phyloP scores from a whole-genome alignment of 495 filamentous ascomycete genomes.

The Podospora fimiseda region DNA sequence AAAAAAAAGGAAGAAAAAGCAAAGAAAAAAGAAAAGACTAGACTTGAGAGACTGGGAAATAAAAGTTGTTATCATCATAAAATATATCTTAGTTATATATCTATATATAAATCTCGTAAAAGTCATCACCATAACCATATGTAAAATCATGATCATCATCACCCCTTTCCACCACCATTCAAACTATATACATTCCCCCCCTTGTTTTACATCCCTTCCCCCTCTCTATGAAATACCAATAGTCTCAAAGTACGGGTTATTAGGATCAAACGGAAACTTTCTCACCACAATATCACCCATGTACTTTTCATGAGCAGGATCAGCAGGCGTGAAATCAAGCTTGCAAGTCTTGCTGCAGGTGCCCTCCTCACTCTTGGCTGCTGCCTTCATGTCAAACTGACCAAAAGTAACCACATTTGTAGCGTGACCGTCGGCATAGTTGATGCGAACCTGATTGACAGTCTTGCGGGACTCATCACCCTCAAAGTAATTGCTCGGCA shows the following conservation, averaged over 20 bases:
- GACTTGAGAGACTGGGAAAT: slow-evolving; percentile 46
- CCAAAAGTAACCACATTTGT: slow-evolving; percentile 35
- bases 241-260: slow-evolving; percentile 29
- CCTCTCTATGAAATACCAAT: no score
- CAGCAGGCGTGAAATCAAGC: slow-evolving; percentile 19
- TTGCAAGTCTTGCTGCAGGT: slow-evolving; percentile 15
- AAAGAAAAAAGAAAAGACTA: slow-evolving; percentile 29
- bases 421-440: slow-evolving; percentile 32
- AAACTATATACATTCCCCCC: no score
- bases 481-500: slow-evolving; percentile 38
- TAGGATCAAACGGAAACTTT: slow-evolving; percentile 42
- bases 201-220: no score
- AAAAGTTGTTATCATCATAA: slow-evolving; percentile 40
- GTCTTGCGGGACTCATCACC: slow-evolving; percentile 19
- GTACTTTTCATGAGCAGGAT: slow-evolving; percentile 29
- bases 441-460: slow-evolving; percentile 38
- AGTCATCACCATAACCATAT: no score
- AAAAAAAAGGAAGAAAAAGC: background rate
- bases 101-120: no score
- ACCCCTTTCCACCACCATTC: no score
- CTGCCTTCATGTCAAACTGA: no score
- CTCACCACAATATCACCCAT: slow-evolving; percentile 39
- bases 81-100: slow-evolving; percentile 50
- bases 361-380: background rate
- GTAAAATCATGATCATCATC: no score